These are phyloP conservation scores for Thalassiosira exigua DNA, from an alignment of 352 stramenopile genomes.

Conservation along the genomic window DNA sequence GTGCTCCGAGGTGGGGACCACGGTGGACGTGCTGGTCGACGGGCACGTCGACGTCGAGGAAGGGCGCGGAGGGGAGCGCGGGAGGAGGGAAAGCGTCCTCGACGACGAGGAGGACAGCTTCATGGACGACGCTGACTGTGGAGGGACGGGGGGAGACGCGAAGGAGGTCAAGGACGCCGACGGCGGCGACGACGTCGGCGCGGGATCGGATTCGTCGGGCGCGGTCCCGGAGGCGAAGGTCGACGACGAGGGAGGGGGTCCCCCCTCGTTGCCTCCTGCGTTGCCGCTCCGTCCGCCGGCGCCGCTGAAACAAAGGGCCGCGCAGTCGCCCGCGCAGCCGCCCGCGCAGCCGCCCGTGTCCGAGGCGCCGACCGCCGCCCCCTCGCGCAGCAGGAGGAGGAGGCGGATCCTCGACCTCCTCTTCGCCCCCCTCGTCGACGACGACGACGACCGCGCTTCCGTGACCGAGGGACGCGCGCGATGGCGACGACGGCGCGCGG, in stretches of 20 bases:
- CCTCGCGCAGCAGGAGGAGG: too few species aligned
- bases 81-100: constrained; percentile 31
- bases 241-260: neutral
- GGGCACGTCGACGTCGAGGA: constrained; percentile 49
- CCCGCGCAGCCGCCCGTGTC: neutral
- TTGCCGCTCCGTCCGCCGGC: neutral
- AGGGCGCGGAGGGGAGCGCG: too few species aligned
- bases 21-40: constrained; percentile 91
- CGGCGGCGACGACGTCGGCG: neutral
- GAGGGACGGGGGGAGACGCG: neutral
- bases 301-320: too few species aligned
- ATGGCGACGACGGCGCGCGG: too few species aligned
- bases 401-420: constrained; percentile 89
- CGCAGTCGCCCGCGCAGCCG: neutral
- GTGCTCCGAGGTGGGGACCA: constrained; percentile 94
- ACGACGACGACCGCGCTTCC: too few species aligned
- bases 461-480: too few species aligned
- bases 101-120: constrained; percentile 51
- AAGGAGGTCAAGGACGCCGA: neutral
- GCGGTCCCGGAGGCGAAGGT: too few species aligned
- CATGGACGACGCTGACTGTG: constrained; percentile 28
- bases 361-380: too few species aligned
- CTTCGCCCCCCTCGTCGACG: constrained; percentile 91
- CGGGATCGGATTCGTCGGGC: too few species aligned
- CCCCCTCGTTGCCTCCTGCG: neutral